Conservation (phyloP, 192 early-diverging fungal species). For the Neocallimastix lanati region DNA sequence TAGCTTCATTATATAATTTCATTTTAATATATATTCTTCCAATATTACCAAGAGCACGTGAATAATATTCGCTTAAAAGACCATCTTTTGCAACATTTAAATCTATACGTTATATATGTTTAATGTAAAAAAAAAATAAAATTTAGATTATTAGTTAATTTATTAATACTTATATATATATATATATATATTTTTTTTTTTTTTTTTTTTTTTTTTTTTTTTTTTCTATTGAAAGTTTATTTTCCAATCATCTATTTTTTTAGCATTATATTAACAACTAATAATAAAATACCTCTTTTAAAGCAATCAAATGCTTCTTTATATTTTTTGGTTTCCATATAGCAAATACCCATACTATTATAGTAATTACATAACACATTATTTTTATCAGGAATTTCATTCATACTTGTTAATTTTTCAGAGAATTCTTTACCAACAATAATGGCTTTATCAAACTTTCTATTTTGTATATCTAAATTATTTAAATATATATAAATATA, state of each 20-base stretch:
- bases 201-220: no score
- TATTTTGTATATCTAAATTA: not conserved
- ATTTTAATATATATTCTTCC: not conserved
- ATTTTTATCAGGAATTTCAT: not conserved
- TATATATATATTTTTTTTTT: no score
- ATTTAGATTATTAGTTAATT: no score
- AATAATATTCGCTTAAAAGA: not conserved
- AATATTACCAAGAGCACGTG: not conserved
- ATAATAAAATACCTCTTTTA: not conserved
- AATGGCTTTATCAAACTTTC: not conserved
- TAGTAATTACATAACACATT: not conserved
- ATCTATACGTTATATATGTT: no score
- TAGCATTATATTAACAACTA: no score
- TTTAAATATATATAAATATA: no score
- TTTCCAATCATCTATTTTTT: no score
- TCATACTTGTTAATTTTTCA: not conserved
- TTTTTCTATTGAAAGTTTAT: no score
- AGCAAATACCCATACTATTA: not conserved
- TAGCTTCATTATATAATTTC: not conserved
- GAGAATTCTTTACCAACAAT: not conserved
- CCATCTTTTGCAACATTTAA: not conserved
- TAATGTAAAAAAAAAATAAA: no score
- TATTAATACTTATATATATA: no score
- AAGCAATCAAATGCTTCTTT: not conserved
- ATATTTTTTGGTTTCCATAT: not conserved